These are phyloP conservation scores for Rutstroemia sp. DNA, from an alignment of 2,329 filamentous ascomycete species.

Conservation along the genomic window DNA sequence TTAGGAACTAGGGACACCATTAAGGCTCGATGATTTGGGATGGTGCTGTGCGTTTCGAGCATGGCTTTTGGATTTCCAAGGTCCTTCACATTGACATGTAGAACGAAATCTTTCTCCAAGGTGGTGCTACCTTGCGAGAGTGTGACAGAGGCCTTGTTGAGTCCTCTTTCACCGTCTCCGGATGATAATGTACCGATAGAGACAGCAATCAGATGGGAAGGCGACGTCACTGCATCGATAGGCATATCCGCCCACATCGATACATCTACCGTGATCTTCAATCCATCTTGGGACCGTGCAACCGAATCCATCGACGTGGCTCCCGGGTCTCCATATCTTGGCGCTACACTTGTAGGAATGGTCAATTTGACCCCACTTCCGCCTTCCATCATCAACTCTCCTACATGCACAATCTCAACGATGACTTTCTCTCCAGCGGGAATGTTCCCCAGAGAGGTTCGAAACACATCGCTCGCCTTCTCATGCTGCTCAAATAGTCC, in stretches of 20 bases:
- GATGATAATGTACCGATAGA: conserved; percentile 52
- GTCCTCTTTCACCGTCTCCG: conserved; percentile 38
- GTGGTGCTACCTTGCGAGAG: conserved; percentile 44
- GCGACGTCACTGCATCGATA: conserved; percentile 57
- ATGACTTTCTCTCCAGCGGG: conserved; percentile 47
- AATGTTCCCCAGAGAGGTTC: conserved; percentile 60
- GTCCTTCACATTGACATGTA: conserved; percentile 55
- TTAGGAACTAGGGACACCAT: conserved; percentile 67
- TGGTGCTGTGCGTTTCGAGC: conserved; percentile 56
- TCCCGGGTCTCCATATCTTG: conserved; percentile 54
- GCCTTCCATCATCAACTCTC: conserved; percentile 62
- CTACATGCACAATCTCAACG: conserved; percentile 59
- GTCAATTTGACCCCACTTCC: conserved; percentile 61
- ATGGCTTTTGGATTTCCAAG: conserved; percentile 55
- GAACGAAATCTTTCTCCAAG: conserved; percentile 58
- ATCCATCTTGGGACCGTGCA: conserved; percentile 10
- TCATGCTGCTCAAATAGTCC: conserved; percentile 57
- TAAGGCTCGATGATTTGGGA: conserved; percentile 55
- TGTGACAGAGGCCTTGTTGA: conserved; percentile 55
- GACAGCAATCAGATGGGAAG: conserved; percentile 60
- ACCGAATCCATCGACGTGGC: neutral
- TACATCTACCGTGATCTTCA: conserved; percentile 49
- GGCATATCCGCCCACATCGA: conserved; percentile 47
- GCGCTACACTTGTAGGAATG: conserved; percentile 59
- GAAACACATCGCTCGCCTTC: conserved; percentile 58